Percentiles rank a stretch among this genome's conserved stretches.
phyloP scores from a whole-genome alignment of 2,329 filamentous ascomycete genomes.

The Ceratocystis variospora region DNA sequence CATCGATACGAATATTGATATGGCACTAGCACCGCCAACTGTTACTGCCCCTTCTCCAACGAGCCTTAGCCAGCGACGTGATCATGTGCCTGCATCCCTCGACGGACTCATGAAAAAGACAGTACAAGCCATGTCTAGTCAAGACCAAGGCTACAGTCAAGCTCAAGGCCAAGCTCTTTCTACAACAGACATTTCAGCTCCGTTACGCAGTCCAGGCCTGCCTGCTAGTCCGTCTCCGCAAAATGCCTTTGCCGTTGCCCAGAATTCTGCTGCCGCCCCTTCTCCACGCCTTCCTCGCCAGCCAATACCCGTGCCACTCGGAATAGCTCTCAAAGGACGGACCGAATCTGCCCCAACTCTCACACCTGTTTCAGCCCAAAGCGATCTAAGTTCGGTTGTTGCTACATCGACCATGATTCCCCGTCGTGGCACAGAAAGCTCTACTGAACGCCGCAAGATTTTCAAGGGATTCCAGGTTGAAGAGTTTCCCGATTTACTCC shows the following conservation, averaged over 20 bases:
- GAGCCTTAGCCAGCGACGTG: conserved; percentile 28
- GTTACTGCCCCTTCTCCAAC: conserved; percentile 25
- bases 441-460: conserved; percentile 39
- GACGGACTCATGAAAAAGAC: conserved; percentile 37
- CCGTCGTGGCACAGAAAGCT: conserved; percentile 26
- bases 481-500: conserved; percentile 70
- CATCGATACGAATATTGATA: conserved; percentile 16
- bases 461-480: conserved; percentile 71
- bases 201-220: conserved; percentile 45
- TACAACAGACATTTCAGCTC: conserved; percentile 25
- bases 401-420: neutral
- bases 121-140: conserved; percentile 22
- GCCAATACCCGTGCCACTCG: conserved; percentile 54
- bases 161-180: neutral
- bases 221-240: conserved; percentile 46
- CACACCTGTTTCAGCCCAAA: conserved; percentile 26
- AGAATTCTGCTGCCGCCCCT: neutral
- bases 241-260: neutral
- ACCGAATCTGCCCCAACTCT: neutral
- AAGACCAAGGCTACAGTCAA: no score
- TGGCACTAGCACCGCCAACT: conserved; percentile 8
- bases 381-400: conserved; percentile 20
- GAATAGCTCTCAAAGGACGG: neutral
- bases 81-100: conserved; percentile 36
- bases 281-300: conserved; percentile 63